A percentile compares a stretch with the other conserved stretches of the same genome.
Conservation (phyloP, 805 yeast genomes). For the Hagleromyces aurorensis region DNA sequence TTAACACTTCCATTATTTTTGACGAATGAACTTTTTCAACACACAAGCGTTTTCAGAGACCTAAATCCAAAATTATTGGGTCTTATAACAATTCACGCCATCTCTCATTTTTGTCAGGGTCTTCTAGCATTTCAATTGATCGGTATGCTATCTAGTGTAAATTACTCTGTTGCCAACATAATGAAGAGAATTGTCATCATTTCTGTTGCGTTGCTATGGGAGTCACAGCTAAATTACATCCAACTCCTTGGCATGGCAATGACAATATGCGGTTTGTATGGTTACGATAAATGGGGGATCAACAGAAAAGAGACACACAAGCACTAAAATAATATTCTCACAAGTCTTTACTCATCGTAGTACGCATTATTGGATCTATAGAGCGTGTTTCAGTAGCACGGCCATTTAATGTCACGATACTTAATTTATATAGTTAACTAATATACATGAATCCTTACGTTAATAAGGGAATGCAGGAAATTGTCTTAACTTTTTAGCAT, state of each 20-base stretch:
- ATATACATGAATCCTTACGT: too few relatives aligned
- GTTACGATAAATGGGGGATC: constrained; percentile 64
- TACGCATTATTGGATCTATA: too few relatives aligned
- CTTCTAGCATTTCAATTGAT: constrained; percentile 68
- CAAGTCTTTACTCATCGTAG: constrained; percentile 1
- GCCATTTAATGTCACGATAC: constrained; percentile 1
- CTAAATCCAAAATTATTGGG: constrained; percentile 24
- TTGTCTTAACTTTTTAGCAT: too few relatives aligned
- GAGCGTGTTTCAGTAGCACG: not conserved
- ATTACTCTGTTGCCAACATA: constrained; percentile 73
- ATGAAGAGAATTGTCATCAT: constrained; percentile 67
- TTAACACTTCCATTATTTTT: constrained; percentile 63
- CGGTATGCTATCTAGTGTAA: constrained; percentile 66
- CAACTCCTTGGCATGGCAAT: constrained; percentile 48
- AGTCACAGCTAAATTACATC: constrained; percentile 36
- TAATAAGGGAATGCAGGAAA: too few relatives aligned
- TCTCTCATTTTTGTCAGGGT: constrained; percentile 64
- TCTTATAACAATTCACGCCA: constrained; percentile 52
- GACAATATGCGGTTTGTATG: constrained; percentile 55
- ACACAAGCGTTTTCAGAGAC: constrained; percentile 25
- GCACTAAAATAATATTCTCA: constrained; percentile 2
- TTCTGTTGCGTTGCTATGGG: constrained; percentile 56
- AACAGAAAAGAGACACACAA: constrained; percentile 14
- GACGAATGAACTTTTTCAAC: constrained; percentile 39
- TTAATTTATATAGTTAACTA: not conserved